These are phyloP conservation scores for Glycine tomentella DNA, from an alignment of 306 rosid genomes.

Conservation along the genomic window DNA sequence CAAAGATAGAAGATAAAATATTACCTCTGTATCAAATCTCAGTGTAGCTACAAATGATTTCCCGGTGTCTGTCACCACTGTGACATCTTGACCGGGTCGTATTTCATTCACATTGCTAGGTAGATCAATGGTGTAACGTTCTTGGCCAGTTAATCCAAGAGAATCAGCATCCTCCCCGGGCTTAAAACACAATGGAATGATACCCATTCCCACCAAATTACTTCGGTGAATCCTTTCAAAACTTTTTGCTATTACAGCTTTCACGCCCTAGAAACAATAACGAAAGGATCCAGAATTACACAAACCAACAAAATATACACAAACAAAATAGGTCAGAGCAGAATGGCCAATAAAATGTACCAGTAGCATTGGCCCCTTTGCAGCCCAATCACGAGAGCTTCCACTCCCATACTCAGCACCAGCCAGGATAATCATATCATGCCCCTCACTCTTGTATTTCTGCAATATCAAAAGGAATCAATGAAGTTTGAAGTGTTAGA, in stretches of 20 bases:
- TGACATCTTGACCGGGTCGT: constrained; percentile 86
- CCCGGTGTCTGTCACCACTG: constrained; percentile 71
- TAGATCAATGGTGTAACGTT: constrained; percentile 82
- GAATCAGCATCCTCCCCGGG: constrained; percentile 88
- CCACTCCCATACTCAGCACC: constrained; percentile 99
- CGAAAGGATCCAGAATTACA: constrained; percentile 18
- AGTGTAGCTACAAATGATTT: constrained; percentile 70
- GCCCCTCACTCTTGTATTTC: constrained; percentile 87
- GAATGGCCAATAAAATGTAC: constrained; percentile 49
- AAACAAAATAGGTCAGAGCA: constrained; percentile 19
- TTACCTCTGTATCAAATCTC: constrained; percentile 95
- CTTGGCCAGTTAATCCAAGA: constrained; percentile 85
- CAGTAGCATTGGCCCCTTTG: constrained; percentile 95
- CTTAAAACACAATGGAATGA: constrained; percentile 87
- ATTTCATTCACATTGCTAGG: constrained; percentile 79
- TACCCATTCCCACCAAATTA: constrained; percentile 96
- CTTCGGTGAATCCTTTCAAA: constrained; percentile 98
- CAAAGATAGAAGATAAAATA: not conserved
- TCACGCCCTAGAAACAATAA: constrained; percentile 74
- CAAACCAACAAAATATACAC: not conserved
- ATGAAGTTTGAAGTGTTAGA: not conserved
- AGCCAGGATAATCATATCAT: constrained; percentile 78
- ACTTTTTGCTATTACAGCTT: constrained; percentile 94
- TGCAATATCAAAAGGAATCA: constrained; percentile 38
- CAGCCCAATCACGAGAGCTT: constrained; percentile 99